phyloP scores from a whole-genome alignment of 2,329 filamentous ascomycete genomes.

The Diaporthe destruens region DNA sequence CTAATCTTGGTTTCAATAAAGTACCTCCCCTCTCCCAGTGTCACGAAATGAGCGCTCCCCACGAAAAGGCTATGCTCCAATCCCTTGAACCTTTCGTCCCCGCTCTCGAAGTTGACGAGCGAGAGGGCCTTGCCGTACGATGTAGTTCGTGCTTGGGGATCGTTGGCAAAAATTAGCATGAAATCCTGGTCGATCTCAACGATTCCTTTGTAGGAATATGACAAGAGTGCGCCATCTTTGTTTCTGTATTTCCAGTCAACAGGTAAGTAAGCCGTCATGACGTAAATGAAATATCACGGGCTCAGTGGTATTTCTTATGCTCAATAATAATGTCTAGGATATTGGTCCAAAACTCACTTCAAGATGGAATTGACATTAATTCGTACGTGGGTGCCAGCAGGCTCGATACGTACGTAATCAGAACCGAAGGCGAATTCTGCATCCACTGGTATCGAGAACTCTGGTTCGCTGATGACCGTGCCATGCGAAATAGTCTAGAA shows the following conservation, averaged over 20 bases:
- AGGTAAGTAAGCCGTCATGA: too few species aligned
- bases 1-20: constrained; percentile 19
- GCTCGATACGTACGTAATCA: background rate
- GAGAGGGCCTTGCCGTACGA: constrained; percentile 2
- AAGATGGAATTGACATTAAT: background rate
- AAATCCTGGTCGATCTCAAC: constrained; percentile 2
- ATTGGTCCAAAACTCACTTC: background rate
- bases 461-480: background rate
- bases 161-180: constrained; percentile 13
- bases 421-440: background rate
- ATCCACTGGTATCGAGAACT: background rate
- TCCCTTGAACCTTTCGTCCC: background rate
- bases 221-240: background rate
- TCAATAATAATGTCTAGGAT: background rate
- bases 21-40: background rate
- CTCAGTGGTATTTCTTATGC: background rate
- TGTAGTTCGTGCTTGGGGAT: background rate
- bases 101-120: constrained; percentile 8
- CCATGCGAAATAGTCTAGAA: background rate
- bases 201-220: constrained; percentile 2
- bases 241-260: background rate
- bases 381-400: background rate
- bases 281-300: too few species aligned
- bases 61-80: constrained; percentile 2
- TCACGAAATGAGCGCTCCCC: constrained; percentile 16